Evolutionary conservation across 2,329 filamentous ascomycete species (phyloP).

Genomic region (Tolypocladium tropicale): DNA sequence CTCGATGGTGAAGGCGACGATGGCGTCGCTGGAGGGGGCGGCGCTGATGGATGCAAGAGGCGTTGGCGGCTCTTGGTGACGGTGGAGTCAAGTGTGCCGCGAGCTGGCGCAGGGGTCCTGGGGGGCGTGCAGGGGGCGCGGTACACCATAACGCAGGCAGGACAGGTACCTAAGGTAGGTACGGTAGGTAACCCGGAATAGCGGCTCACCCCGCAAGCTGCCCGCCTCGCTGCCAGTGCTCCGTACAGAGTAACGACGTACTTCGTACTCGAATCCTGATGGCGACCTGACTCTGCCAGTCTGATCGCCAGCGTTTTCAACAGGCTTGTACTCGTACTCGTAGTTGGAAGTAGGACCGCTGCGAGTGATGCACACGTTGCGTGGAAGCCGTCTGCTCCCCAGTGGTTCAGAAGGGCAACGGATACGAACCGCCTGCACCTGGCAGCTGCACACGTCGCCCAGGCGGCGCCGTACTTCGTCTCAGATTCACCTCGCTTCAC

Average conservation of each 20-base stretch:
- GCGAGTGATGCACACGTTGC: background rate
- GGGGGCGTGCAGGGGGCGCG: background rate
- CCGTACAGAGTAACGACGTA: too few relatives aligned
- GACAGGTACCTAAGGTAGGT: too few relatives aligned
- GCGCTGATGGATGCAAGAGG: background rate
- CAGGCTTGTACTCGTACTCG: background rate
- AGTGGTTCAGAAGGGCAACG: too few relatives aligned
- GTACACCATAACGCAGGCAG: background rate
- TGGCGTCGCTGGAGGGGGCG: background rate
- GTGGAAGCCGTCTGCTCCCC: background rate
- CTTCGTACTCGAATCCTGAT: too few relatives aligned
- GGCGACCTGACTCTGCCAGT: background rate
- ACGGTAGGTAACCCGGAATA: too few relatives aligned
- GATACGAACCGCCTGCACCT: background rate
- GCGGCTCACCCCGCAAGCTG: too few relatives aligned
- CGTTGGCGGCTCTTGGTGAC: background rate
- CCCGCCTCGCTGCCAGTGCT: too few relatives aligned
- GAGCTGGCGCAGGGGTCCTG: background rate
- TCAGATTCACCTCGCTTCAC: background rate
- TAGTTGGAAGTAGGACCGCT: too few relatives aligned
- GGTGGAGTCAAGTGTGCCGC: background rate
- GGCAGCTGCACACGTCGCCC: too few relatives aligned
- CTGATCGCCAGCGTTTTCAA: background rate
- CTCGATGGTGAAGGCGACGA: slow-evolving; percentile 2
- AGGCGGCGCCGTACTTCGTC: background rate